Base-by-base conservation (phyloP, 2,329 filamentous ascomycete species). In the Ophidiomyces ophidiicola region DNA sequence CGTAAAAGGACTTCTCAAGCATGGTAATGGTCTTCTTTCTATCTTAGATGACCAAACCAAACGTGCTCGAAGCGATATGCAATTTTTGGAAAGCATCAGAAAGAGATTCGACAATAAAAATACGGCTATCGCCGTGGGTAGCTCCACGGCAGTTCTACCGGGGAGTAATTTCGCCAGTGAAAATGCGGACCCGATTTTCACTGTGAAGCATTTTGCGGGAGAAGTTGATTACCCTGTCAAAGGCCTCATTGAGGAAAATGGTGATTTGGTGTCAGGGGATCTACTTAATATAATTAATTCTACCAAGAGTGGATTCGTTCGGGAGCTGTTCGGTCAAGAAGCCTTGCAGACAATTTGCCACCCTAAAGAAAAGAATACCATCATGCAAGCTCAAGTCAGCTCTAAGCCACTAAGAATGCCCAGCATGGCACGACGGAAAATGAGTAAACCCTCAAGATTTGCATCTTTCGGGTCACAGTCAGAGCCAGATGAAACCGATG, bases 91-190 rank as follows among this genome's bases (percentile, higher is more conserved):
- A 52, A 88, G 83, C 50, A 66, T 94, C 46, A 79, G 83, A 48
- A 94, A 90, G 67, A 80, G 90, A 6, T 98, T 98, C 52, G 83
- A 94, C 46, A 81, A 82, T 56, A 96, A 92, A 65, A 96, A 94
- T 54, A 78, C 85, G 1, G 83, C 88, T 18, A 94, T 98, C 44
- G 69, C 77, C 2, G 82, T 93, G 3, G 76, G 80, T 38, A 77
- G 78, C 32, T 68, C 83, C 1, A 87, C 78, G 1, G 74, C 82
- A 19, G 78, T 80, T 46, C 69, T 92, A 18, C 84, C 84, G 4
- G 86, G 87, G 36, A 90, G 82, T 64, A 94, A 94, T 58, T 94
- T 94, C 60, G 68, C 80, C 35, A 88, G 87, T 0, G 80, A 84
- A 45, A 92, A 92, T 60, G 71, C 75, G 0, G 71, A 82, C 0